A percentile compares a stretch with the other conserved stretches of the same genome.
phyloP scores from a whole-genome alignment of 2,329 filamentous ascomycete genomes.

The Sporothrix sp. region DNA sequence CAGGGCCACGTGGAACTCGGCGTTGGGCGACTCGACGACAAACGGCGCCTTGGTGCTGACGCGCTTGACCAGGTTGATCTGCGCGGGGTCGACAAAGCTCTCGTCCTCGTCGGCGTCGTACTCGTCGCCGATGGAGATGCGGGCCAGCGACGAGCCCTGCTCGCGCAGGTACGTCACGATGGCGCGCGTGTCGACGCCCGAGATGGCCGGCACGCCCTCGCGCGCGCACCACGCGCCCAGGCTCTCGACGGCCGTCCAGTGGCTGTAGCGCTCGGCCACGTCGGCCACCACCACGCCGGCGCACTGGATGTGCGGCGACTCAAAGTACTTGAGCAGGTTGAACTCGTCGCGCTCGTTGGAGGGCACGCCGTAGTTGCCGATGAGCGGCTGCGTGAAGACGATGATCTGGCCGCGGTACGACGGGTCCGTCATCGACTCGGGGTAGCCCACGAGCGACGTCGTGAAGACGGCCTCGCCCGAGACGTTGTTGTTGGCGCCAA shows the following conservation, averaged over 20 bases:
- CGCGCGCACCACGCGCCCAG: constrained; percentile 89
- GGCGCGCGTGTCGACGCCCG: constrained; percentile 90
- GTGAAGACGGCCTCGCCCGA: constrained; percentile 98
- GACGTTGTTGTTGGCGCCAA: constrained; percentile 92
- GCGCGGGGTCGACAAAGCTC: constrained; percentile 86
- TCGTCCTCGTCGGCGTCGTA: constrained; percentile 98
- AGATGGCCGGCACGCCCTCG: constrained; percentile 92
- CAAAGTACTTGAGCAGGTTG: constrained; percentile 93
- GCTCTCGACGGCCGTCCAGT: constrained; percentile 97
- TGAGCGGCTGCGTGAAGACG: constrained; percentile 94
- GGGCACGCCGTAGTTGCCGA: constrained; percentile 97
- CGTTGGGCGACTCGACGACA: constrained; percentile 76
- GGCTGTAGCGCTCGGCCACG: constrained; percentile 86
- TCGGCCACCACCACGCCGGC: constrained; percentile 93
- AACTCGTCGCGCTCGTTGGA: constrained; percentile 74
- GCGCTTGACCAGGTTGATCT: constrained; percentile 91
- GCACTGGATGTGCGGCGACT: constrained; percentile 95
- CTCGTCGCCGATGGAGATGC: constrained; percentile 91
- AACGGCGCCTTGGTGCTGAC: constrained; percentile 98
- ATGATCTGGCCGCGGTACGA: constrained; percentile 91
- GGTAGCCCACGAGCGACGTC: constrained; percentile 93
- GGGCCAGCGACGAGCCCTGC: constrained; percentile 89
- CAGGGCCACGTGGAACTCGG: constrained; percentile 82
- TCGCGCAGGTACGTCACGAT: constrained; percentile 95
- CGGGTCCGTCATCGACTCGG: constrained; percentile 84